phyloP scores from a whole-genome alignment of 306 rosid species.

The Acmispon strigosus region DNA sequence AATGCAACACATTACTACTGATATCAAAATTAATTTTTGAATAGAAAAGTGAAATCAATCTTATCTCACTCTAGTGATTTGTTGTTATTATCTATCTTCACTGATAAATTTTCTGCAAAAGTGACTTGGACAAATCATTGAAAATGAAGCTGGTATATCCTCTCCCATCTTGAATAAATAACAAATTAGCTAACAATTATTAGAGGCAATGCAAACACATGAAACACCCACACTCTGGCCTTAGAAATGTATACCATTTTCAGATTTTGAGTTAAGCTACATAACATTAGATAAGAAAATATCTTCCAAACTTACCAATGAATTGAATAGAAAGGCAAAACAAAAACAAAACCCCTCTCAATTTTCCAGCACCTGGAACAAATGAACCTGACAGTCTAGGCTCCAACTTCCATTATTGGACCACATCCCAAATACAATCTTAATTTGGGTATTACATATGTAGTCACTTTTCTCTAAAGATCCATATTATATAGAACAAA shows the following conservation, averaged over 20 bases:
- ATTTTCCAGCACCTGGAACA: background rate
- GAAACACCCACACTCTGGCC: background rate
- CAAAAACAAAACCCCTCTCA: background rate
- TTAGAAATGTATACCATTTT: background rate
- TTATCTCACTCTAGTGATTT: background rate
- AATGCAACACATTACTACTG: slow-evolving; percentile 2
- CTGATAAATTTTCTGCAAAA: background rate
- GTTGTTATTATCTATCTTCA: background rate
- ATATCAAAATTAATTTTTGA: background rate
- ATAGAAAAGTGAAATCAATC: background rate
- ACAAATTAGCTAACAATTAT: background rate
- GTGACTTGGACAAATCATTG: background rate
- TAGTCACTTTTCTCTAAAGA: background rate
- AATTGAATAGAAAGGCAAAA: background rate
- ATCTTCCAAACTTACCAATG: background rate
- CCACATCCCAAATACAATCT: background rate
- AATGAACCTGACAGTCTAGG: background rate
- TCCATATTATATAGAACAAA: background rate
- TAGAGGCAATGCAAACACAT: background rate
- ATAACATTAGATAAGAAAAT: background rate
- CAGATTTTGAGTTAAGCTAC: background rate
- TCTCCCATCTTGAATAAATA: background rate
- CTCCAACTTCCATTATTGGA: background rate
- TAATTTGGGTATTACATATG: background rate
- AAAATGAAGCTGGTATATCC: background rate